These are phyloP conservation scores for Tolypocladium inflatum DNA, from an alignment of 2,329 filamentous ascomycete species.

Conservation along the genomic window DNA sequence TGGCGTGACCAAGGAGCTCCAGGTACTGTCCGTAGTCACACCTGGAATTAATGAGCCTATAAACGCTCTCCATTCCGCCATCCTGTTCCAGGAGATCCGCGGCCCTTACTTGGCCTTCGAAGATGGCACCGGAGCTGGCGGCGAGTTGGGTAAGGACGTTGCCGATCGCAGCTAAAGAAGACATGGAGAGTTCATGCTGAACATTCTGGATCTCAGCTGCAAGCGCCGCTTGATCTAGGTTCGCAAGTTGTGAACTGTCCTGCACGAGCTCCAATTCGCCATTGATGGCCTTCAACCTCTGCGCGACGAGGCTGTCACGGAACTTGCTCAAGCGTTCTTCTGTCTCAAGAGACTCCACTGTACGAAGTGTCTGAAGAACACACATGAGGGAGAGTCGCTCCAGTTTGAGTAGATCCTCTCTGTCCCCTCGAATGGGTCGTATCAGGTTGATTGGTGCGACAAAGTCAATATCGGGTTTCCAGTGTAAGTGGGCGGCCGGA, in stretches of 20 bases:
- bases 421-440: not conserved
- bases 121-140: not conserved
- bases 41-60: not conserved
- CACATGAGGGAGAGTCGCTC: not conserved
- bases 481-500: not conserved
- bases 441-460: not conserved
- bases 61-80: not conserved
- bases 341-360: not conserved
- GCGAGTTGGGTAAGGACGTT: not conserved
- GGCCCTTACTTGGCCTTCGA: not conserved
- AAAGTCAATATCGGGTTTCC: constrained; percentile 3
- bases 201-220: not conserved
- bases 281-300: not conserved
- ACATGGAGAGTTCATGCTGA: not conserved
- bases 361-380: not conserved
- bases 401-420: not conserved
- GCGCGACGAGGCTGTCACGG: not conserved
- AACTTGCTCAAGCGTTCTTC: not conserved
- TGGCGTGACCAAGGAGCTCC: not conserved
- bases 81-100: not conserved
- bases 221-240: not conserved
- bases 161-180: not conserved
- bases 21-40: not conserved
- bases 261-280: not conserved
- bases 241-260: not conserved